Evolutionary conservation across 768 basidiomycete species (phyloP).

Genomic region (Holtermanniella nyarrowii): DNA sequence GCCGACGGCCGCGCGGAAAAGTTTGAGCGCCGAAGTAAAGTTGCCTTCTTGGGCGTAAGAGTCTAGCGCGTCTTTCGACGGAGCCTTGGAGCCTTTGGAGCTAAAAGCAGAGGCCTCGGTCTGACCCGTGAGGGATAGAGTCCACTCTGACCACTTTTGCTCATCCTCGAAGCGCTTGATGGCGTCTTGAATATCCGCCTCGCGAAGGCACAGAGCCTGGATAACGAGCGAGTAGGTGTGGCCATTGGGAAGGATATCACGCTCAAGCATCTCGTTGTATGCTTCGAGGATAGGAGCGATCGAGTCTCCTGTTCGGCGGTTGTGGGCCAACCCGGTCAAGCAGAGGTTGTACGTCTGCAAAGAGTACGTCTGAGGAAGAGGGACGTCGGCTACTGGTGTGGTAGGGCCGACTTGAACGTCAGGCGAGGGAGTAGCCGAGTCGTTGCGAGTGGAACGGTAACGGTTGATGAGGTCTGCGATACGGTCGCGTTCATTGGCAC

Average conservation of each 20-base stretch:
- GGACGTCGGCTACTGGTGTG: slow-evolving; percentile 11
- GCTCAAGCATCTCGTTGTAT: slow-evolving; percentile 62
- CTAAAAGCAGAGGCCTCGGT: background rate
- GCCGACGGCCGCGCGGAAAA: slow-evolving; percentile 56
- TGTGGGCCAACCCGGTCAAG: slow-evolving; percentile 47
- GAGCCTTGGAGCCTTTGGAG: background rate
- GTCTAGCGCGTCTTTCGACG: slow-evolving; percentile 13
- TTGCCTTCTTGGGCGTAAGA: slow-evolving; percentile 56
- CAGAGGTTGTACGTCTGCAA: slow-evolving; percentile 56
- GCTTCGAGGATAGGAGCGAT: slow-evolving; percentile 53
- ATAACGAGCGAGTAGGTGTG: slow-evolving; percentile 58
- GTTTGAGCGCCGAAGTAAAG: slow-evolving; percentile 57
- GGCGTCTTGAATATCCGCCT: slow-evolving; percentile 52
- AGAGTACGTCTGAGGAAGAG: slow-evolving; percentile 27
- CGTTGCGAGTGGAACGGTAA: slow-evolving; percentile 23
- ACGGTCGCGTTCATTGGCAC: background rate
- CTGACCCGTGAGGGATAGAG: slow-evolving; percentile 3
- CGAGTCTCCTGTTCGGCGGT: slow-evolving; percentile 46
- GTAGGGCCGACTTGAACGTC: slow-evolving; percentile 9
- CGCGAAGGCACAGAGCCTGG: slow-evolving; percentile 54
- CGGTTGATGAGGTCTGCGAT: slow-evolving; percentile 11
- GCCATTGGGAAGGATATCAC: slow-evolving; percentile 53
- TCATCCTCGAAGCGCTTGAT: slow-evolving; percentile 43
- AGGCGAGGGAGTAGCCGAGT: slow-evolving; percentile 10
- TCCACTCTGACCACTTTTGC: slow-evolving; percentile 29